Evolutionary conservation across 768 basidiomycete species (phyloP), one percentile per base, ranked within the genome.

Genomic region (Sarcodon aspratus): DNA sequence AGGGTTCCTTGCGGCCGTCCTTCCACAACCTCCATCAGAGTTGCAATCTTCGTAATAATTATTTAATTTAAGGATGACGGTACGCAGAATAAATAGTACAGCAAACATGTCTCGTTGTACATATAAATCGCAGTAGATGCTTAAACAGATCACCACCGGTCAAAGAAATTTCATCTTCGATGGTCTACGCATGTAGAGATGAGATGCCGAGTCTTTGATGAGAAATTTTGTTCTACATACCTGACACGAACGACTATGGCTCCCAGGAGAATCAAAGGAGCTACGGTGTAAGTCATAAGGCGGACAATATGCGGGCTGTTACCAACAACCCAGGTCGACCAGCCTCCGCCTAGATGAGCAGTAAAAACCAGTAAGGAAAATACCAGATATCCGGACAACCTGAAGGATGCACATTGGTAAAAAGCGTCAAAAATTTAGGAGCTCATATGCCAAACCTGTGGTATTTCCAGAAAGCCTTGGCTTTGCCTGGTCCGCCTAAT

Each of bases 391-490:
- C 90, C 90, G 0, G 84, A 87, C 13, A 83, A 52, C 53, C 85
- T 83, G 35, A 33, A 44, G 34, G 38, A 52, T 37, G 47, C 32
- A 21, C 33, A 21, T 13, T 13, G 33, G 40, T 43, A 34, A 50
- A 32, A 46, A 46, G 12, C 40, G n/a, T 18, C 44, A 48, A 31
- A n/a, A 36, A 45, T 45, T 27, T 37, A 50, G n/a, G 38, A 17
- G 15, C 17, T 44, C 3, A 27, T 15, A 49, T 21, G 31, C 32
- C 43, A 13, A 52, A 80, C 82, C 89, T 68, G 57, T 93, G 89
- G 54, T 87, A 91, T 60, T 90, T 92, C 83, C 88, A 92, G 15
- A 90, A 50, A 1, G 67, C 61, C 61, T 86, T 91, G 11, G 87
- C 85, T 59, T 76, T 81, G 40, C 69, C 62, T 11, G 76, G 79